A percentile compares a stretch with the other conserved stretches of the same genome.
Conservation (phyloP, 345 rosid species). For the Noccaea bulbosa region DNA sequence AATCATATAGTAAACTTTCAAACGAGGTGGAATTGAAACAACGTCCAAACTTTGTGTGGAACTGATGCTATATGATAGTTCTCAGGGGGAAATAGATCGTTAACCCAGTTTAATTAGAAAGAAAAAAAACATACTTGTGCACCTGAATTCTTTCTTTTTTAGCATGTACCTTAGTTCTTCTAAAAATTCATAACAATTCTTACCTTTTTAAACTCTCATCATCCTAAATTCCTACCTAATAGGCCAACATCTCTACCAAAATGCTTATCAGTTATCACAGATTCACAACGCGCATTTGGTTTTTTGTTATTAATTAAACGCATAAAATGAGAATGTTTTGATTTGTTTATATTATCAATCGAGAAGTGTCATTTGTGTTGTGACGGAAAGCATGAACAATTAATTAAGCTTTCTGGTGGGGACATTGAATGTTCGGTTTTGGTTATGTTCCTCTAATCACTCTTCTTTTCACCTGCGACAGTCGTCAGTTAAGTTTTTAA, state of each 20-base stretch:
- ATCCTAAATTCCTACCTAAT: too few species aligned
- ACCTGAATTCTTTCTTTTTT: too few species aligned
- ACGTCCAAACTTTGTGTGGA: too few species aligned
- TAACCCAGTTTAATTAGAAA: too few species aligned
- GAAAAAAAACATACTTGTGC: too few species aligned
- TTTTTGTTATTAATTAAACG: not conserved
- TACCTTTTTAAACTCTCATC: not conserved
- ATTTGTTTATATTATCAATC: not conserved
- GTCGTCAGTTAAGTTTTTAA: constrained; percentile 12
- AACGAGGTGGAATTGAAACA: too few species aligned
- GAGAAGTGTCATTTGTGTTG: constrained; percentile 21
- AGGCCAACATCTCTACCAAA: not conserved
- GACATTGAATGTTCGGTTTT: constrained; percentile 9
- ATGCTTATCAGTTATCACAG: not conserved
- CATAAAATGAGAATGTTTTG: not conserved
- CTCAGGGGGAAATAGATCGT: too few species aligned
- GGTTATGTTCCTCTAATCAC: constrained; percentile 12
- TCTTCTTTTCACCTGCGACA: constrained; percentile 18
- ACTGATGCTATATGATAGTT: too few species aligned
- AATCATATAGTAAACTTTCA: too few species aligned
- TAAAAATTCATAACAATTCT: not conserved
- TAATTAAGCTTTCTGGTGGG: not conserved
- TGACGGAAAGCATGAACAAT: constrained; percentile 40
- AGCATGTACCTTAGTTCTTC: not conserved
- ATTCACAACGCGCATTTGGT: not conserved